Percentiles rank a stretch among this genome's conserved stretches.
Conservation (phyloP, 148 eudicot species). For the Silene uniflora region DNA sequence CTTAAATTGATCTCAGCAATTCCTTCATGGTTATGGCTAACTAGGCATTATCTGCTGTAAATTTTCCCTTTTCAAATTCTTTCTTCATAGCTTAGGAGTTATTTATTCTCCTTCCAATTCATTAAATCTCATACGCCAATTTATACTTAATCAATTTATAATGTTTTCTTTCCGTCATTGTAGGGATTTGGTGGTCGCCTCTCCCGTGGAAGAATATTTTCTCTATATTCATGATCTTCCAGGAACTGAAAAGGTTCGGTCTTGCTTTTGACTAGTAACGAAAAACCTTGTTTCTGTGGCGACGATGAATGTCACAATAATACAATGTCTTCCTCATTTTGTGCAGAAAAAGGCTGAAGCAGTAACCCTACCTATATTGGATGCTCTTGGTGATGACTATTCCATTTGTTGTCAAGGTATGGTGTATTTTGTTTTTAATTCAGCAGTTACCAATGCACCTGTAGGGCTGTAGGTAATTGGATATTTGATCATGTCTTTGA, state of each 20-base stretch:
- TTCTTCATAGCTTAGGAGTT: background rate
- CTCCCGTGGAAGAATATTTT: constrained; percentile 96
- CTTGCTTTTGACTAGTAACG: constrained; percentile 1
- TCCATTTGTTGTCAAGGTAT: constrained; percentile 83
- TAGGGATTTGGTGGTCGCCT: constrained; percentile 94
- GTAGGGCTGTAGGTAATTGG: background rate
- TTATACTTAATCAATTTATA: background rate
- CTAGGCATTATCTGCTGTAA: no score
- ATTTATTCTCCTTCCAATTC: constrained; percentile 7
- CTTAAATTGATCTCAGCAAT: no score
- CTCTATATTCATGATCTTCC: constrained; percentile 76
- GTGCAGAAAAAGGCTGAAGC: constrained; percentile 69
- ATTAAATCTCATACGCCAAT: background rate
- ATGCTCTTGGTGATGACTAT: constrained; percentile 90
- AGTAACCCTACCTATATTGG: constrained; percentile 56
- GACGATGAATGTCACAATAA: background rate
- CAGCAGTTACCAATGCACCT: no score
- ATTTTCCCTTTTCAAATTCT: background rate
- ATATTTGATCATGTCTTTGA: background rate
- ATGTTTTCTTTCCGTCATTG: constrained; percentile 10
- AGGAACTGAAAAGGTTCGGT: constrained; percentile 52
- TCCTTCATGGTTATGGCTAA: no score
- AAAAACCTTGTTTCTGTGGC: background rate
- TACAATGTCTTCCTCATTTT: background rate
- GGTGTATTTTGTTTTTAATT: background rate